Percentiles rank a stretch among this genome's conserved stretches.
These are phyloP conservation scores for Corylus heterophylla DNA, from an alignment of 306 rosid species.

Conservation along the genomic window DNA sequence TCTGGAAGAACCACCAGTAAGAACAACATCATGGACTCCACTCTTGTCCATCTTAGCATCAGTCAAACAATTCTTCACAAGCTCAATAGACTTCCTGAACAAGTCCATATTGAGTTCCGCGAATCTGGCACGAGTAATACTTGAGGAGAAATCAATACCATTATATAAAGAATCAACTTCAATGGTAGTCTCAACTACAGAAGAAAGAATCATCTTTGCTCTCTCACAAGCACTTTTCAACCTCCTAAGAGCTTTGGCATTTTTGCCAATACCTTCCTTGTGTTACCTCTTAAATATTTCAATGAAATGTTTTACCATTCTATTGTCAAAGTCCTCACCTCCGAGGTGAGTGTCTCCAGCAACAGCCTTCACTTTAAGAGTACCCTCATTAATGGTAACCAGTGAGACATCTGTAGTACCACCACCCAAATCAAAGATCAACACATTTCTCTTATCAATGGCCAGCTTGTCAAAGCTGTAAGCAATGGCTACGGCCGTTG, in stretches of 20 bases:
- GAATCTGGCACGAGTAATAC: conserved; percentile 25
- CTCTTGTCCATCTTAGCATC: conserved; percentile 29
- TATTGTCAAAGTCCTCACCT: conserved; percentile 18
- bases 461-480: no score
- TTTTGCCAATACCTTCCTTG: conserved; percentile 10
- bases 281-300: conserved; percentile 21
- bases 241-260: conserved; percentile 4
- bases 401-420: conserved; percentile 22
- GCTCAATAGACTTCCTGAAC: conserved; percentile 19
- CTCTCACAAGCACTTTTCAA: conserved; percentile 15
- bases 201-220: conserved; percentile 18
- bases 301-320: conserved; percentile 27
- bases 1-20: conserved; percentile 30
- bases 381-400: neutral
- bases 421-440: conserved; percentile 20
- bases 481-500: no score
- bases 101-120: conserved; percentile 24
- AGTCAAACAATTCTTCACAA: conserved; percentile 25
- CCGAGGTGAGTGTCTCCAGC: neutral
- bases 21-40: conserved; percentile 21
- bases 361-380: neutral
- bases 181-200: neutral
- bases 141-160: conserved; percentile 20
- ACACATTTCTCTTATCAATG: neutral
- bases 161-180: conserved; percentile 8